Evolutionary conservation across 2,329 filamentous ascomycete genomes (phyloP).

Genomic region (Graphilbum sp.): DNA sequence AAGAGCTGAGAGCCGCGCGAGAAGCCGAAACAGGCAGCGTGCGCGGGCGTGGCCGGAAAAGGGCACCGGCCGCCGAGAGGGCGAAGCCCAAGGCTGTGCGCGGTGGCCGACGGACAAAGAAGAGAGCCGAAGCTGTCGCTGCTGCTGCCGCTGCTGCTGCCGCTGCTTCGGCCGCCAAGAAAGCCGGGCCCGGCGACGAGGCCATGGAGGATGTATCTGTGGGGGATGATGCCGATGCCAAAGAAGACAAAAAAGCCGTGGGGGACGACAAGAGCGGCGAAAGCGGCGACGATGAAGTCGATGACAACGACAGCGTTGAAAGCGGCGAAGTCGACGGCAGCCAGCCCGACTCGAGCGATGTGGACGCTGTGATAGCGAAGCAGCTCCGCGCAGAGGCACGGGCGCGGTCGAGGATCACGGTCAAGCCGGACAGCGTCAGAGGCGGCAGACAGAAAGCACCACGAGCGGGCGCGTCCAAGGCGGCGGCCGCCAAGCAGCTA

Average conservation of each 20-base stretch:
- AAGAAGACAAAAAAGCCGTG: conserved; percentile 2
- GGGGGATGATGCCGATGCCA: conserved; percentile 11
- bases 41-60: conserved; percentile 1
- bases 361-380: conserved; percentile 54
- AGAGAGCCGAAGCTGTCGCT: not conserved
- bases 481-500: conserved; percentile 1
- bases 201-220: not conserved
- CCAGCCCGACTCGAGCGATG: conserved; percentile 48
- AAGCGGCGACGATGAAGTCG: conserved; percentile 5
- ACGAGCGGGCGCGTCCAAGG: not conserved
- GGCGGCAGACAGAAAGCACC: not conserved
- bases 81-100: not conserved
- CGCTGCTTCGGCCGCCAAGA: too few species aligned
- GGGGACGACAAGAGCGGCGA: conserved; percentile 14
- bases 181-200: too few species aligned
- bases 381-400: conserved; percentile 61
- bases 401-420: conserved; percentile 28
- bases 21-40: conserved; percentile 4
- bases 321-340: conserved; percentile 21
- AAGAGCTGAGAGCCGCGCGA: conserved; percentile 27
- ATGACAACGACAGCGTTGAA: not conserved
- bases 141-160: not conserved
- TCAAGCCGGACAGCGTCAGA: conserved; percentile 10
- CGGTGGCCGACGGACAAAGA: conserved; percentile 5
- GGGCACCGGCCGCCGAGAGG: conserved; percentile 2